A percentile compares a stretch with the other conserved stretches of the same genome.
Conservation (phyloP, 306 rosid species). For the Prinsepia uniflora region DNA sequence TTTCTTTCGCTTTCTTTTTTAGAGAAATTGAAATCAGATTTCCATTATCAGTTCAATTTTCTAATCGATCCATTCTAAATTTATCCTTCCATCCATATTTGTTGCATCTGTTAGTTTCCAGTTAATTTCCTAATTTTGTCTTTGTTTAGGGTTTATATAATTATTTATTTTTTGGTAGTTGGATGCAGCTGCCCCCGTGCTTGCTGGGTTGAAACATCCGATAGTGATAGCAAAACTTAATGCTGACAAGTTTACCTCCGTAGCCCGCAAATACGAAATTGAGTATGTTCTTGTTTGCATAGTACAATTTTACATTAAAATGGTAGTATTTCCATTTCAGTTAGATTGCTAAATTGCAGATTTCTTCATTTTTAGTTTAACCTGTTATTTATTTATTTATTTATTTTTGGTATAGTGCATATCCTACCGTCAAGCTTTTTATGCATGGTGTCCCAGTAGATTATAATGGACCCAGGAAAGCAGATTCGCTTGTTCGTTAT, state of each 20-base stretch:
- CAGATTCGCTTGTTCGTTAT: constrained; percentile 73
- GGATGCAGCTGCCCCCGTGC: constrained; percentile 87
- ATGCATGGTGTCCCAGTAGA: constrained; percentile 70
- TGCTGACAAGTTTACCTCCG: constrained; percentile 73
- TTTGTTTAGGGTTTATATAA: neutral
- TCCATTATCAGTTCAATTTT: neutral
- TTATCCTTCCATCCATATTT: neutral
- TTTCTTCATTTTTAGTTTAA: constrained; percentile 1
- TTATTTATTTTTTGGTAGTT: constrained; percentile 43
- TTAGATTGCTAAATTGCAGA: neutral
- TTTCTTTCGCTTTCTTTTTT: neutral
- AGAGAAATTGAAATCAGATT: neutral
- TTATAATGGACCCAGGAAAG: constrained; percentile 87
- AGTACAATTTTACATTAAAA: neutral
- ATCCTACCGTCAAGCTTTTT: constrained; percentile 73
- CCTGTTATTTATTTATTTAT: too few species aligned
- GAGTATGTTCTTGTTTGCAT: constrained; percentile 40
- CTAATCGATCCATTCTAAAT: neutral
- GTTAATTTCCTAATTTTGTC: neutral
- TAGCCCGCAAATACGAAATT: constrained; percentile 61
- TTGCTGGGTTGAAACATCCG: constrained; percentile 73
- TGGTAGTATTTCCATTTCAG: constrained; percentile 1
- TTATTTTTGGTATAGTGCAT: constrained; percentile 50
- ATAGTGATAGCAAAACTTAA: constrained; percentile 71
- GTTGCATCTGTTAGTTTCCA: neutral